A percentile compares a stretch with the other conserved stretches of the same genome.
These are phyloP conservation scores for Pichia kluyveri DNA, from an alignment of 805 yeast genomes.

Conservation along the genomic window DNA sequence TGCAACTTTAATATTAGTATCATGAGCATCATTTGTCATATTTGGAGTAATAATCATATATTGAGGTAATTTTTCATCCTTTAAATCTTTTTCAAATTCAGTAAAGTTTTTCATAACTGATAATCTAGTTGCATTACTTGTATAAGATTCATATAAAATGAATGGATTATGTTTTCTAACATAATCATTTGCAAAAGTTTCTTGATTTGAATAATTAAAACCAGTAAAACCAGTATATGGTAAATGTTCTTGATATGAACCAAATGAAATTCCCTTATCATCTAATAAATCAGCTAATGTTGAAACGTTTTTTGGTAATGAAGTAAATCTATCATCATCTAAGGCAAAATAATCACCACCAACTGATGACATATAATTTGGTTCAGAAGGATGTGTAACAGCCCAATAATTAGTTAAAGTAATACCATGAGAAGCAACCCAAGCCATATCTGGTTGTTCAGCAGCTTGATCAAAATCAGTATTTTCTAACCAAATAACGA, in stretches of 20 bases:
- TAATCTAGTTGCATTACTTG: conserved; percentile 27
- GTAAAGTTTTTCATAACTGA: conserved; percentile 40
- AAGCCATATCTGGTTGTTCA: conserved; percentile 33
- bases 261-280: conserved; percentile 39
- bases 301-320: conserved; percentile 38
- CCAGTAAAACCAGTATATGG: conserved; percentile 47
- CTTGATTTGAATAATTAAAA: conserved; percentile 35
- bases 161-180: conserved; percentile 47
- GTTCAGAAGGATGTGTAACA: conserved; percentile 45
- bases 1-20: conserved; percentile 35
- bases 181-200: conserved; percentile 35
- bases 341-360: conserved; percentile 45
- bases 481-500: conserved; percentile 42
- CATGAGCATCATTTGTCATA: conserved; percentile 46
- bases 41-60: conserved; percentile 47
- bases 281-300: conserved; percentile 40
- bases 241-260: conserved; percentile 43
- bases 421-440: conserved; percentile 36
- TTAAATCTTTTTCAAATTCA: conserved; percentile 32
- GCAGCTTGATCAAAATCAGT: conserved; percentile 44
- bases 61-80: conserved; percentile 36
- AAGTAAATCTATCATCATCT: conserved; percentile 35
- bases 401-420: conserved; percentile 43
- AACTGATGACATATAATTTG: conserved; percentile 41
- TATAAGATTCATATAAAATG: conserved; percentile 32